phyloP scores from a whole-genome alignment of 2,329 filamentous ascomycete genomes.

The Phialocephala sp. region DNA sequence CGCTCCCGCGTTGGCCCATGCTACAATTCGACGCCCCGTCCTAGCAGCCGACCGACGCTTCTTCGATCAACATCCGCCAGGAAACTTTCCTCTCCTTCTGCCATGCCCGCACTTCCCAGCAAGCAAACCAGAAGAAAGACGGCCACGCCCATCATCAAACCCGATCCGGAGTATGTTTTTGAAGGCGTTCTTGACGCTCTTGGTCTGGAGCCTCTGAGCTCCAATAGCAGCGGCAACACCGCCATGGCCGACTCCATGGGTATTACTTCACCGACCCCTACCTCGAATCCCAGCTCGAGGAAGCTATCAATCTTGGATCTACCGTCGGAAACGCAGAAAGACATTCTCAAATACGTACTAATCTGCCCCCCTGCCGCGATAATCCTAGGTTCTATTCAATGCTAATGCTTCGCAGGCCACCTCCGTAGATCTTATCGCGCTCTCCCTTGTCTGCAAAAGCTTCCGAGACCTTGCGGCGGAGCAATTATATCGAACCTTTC shows the following conservation, averaged over 20 bases:
- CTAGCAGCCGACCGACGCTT: background rate
- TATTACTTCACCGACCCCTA: background rate
- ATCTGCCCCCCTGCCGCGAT: background rate
- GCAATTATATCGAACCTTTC: constrained; percentile 64
- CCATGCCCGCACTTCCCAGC: constrained; percentile 27
- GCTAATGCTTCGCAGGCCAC: constrained; percentile 50
- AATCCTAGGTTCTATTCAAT: background rate
- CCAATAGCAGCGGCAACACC: constrained; percentile 9
- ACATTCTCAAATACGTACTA: constrained; percentile 42
- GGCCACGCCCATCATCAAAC: constrained; percentile 23
- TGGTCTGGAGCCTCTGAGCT: constrained; percentile 28
- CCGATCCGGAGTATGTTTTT: constrained; percentile 27
- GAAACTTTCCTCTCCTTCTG: constrained; percentile 4
- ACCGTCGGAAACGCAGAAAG: constrained; percentile 41
- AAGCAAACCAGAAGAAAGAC: constrained; percentile 24
- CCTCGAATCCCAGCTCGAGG: background rate
- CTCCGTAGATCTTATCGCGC: constrained; percentile 58
- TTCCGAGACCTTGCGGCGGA: constrained; percentile 63
- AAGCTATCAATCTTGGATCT: constrained; percentile 35
- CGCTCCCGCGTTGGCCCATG: background rate
- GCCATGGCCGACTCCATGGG: constrained; percentile 6
- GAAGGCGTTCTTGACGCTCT: constrained; percentile 24
- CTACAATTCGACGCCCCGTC: background rate
- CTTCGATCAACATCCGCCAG: background rate
- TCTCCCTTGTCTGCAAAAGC: constrained; percentile 62